Conservation (phyloP, 352 stramenopile species). For the Aphanomyces cochlioides region DNA sequence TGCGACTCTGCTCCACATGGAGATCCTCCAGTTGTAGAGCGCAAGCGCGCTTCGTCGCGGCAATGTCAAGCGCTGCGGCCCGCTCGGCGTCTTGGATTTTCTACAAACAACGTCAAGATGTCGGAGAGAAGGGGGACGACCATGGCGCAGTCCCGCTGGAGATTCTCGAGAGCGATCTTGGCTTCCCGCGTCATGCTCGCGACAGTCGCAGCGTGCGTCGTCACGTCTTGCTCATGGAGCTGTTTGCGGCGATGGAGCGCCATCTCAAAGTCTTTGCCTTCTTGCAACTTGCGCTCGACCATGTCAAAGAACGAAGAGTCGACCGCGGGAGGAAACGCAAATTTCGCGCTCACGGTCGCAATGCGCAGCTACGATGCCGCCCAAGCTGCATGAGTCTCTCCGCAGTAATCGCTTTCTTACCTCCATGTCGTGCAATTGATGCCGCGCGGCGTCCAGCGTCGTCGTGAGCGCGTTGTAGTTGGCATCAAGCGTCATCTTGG, state of each 20-base stretch:
- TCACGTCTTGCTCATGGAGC: slow-evolving; percentile 21
- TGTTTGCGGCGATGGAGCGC: slow-evolving; percentile 28
- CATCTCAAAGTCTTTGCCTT: slow-evolving; percentile 27
- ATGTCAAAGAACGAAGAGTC: slow-evolving; percentile 6
- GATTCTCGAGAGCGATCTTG: neutral
- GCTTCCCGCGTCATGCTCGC: slow-evolving; percentile 13
- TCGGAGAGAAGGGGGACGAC: neutral
- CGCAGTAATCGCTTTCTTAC: neutral
- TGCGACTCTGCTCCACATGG: neutral
- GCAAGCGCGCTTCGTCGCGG: neutral
- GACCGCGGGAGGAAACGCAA: neutral
- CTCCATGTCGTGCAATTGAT: slow-evolving; percentile 22
- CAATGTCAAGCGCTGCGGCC: neutral
- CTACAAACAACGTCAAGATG: slow-evolving; percentile 3
- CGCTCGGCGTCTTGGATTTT: slow-evolving; percentile 26
- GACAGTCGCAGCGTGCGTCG: slow-evolving; percentile 8
- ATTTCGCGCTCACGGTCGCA: slow-evolving; percentile 1
- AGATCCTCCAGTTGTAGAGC: neutral
- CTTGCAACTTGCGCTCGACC: slow-evolving; percentile 25
- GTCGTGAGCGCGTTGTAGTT: slow-evolving; percentile 28
- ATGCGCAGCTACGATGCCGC: slow-evolving; percentile 10
- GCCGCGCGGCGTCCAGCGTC: slow-evolving; percentile 11
- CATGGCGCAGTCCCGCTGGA: neutral
- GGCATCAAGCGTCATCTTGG: slow-evolving; percentile 26
- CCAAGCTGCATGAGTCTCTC: neutral